A percentile compares a stretch with the other conserved stretches of the same genome.
Evolutionary conservation across 257 asterid genomes (phyloP).

Genomic region (Vinca minor): DNA sequence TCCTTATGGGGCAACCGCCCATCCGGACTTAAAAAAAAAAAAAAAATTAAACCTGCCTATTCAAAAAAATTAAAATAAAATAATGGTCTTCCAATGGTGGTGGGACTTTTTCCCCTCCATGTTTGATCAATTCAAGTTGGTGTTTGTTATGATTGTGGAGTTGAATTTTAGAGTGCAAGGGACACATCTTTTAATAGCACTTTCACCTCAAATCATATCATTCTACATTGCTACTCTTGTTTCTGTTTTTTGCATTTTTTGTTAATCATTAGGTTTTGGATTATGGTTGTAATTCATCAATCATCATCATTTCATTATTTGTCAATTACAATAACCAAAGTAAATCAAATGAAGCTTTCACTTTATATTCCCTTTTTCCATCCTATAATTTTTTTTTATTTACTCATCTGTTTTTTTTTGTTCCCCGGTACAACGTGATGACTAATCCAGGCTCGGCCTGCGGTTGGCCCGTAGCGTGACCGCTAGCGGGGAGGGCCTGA

Average conservation of each 20-base stretch:
- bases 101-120: background rate
- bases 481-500: too few species aligned
- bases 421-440: too few species aligned
- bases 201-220: background rate
- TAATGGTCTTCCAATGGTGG: too few species aligned
- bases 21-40: too few species aligned
- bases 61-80: too few species aligned
- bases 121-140: slow-evolving; percentile 10
- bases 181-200: slow-evolving; percentile 13
- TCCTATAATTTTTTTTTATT: too few species aligned
- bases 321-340: background rate
- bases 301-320: background rate
- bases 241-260: background rate
- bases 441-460: too few species aligned
- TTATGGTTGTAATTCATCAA: background rate
- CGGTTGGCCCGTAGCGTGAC: too few species aligned
- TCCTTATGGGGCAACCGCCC: too few species aligned
- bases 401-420: too few species aligned
- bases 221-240: background rate
- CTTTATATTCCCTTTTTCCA: too few species aligned
- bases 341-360: background rate
- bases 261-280: slow-evolving; percentile 16
- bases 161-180: slow-evolving; percentile 18
- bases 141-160: slow-evolving; percentile 21
- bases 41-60: too few species aligned